Base-by-base conservation (phyloP, 306 rosid species). In the Vicia sativa region DNA sequence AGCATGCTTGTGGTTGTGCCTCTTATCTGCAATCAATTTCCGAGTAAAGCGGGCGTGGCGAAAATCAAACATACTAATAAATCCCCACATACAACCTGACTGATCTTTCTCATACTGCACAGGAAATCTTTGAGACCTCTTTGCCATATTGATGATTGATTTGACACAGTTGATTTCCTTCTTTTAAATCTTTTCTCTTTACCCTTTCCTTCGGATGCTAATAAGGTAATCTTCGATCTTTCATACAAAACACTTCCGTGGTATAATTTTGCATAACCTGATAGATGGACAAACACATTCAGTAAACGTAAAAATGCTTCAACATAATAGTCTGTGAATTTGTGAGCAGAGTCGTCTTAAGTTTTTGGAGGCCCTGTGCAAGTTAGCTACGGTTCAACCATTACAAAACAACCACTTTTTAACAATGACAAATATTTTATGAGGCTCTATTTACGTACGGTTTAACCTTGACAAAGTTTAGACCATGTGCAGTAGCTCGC, bases 71-170 rank as follows among this genome's bases (percentile, higher is more conserved):
- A 93, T 83, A 70, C 91, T 88, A 39, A 93, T 90, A 54, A 93
- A 86, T 14, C 98, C 93, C 97, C 87, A 88, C 90, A 93, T 90
- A 79, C 98, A 93, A 37, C 98, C 98, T 3, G 92, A 84, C 72
- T 83, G 93, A 80, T 87, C 90, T 80, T 77, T 87, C 77, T 85
- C 90, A 72, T 78, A 84, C 66, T 85, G 83, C 62, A 80, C 77
- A 66, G 86, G 46, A 63, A 85, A 85, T 77, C 83, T 86, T 62
- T 79, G 85, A 60, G 97, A 87, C 70, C 79, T 86, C 83, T 85
- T 92, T 37, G 82, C 86, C 98, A 91, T 90, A 2, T 23, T 15
- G 62, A 73, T 15, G 49, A 68, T 57, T 29, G 11, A 54, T 54
- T 26, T 6, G 54, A 38, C 63, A 43, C 70, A 65, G 66, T 76